Conservation (phyloP, 78 protist species). For the Dictyostelium firmibasis region DNA sequence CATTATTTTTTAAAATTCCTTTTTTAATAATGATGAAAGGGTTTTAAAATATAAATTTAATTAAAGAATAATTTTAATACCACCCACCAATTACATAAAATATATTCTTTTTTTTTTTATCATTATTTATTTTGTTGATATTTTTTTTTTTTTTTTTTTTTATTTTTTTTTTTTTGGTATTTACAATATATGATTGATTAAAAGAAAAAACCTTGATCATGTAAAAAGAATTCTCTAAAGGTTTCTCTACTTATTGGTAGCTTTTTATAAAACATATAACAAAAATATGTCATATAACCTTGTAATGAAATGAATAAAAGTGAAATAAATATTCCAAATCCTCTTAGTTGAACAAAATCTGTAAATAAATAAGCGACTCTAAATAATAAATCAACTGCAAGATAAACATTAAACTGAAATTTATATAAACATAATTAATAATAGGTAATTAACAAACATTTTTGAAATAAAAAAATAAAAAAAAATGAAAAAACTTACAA, state of each 20-base stretch:
- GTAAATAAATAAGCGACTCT: slow-evolving; percentile 42
- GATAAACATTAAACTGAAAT: slow-evolving; percentile 8
- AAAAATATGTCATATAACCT: slow-evolving; percentile 38
- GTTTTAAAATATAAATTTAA: no score
- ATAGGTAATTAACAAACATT: neutral
- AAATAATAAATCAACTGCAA: slow-evolving; percentile 56
- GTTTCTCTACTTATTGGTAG: slow-evolving; percentile 22
- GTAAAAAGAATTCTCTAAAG: slow-evolving; percentile 46
- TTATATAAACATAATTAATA: neutral
- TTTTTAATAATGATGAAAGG: no score
- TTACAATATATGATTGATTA: neutral
- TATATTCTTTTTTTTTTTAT: no score
- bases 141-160: neutral
- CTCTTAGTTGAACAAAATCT: neutral
- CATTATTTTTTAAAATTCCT: no score
- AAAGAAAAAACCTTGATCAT: slow-evolving; percentile 40
- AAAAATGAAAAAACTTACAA: slow-evolving; percentile 12
- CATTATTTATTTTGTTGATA: neutral
- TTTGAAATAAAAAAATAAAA: no score
- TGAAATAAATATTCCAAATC: slow-evolving; percentile 56
- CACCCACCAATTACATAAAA: no score
- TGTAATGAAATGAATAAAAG: slow-evolving; percentile 11
- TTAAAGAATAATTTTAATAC: no score
- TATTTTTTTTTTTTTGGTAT: neutral
- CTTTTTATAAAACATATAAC: slow-evolving; percentile 18